Evolutionary conservation across 805 yeast species (phyloP).

Genomic region (Torulaspora franciscae): DNA sequence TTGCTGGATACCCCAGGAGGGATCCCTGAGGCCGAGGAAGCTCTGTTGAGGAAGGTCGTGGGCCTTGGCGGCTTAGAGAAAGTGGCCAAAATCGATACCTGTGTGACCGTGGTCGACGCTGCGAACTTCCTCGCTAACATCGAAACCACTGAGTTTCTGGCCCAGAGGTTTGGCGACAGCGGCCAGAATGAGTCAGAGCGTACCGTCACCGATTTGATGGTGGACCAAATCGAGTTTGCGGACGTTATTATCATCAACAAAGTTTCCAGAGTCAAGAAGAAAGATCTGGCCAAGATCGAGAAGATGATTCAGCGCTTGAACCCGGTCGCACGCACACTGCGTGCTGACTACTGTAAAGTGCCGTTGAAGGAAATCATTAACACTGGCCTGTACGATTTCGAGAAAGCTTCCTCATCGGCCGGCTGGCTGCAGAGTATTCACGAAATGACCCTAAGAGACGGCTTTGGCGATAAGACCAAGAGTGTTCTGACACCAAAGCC

Average conservation of each 20-base stretch:
- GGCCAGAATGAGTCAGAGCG: conserved; percentile 42
- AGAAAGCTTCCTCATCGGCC: conserved; percentile 41
- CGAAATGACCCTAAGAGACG: conserved; percentile 38
- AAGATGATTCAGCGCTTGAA: conserved; percentile 38
- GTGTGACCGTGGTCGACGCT: conserved; percentile 46
- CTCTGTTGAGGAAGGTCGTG: conserved; percentile 24
- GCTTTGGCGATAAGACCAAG: conserved; percentile 24
- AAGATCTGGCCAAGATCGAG: conserved; percentile 29
- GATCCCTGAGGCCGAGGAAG: conserved; percentile 25
- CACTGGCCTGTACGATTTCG: conserved; percentile 40
- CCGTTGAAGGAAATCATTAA: conserved; percentile 36
- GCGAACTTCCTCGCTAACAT: conserved; percentile 40
- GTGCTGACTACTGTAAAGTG: conserved; percentile 38
- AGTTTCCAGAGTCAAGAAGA: conserved; percentile 30
- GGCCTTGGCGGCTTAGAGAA: conserved; percentile 41
- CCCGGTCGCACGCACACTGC: conserved; percentile 40
- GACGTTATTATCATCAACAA: conserved; percentile 44
- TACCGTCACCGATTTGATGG: conserved; percentile 43
- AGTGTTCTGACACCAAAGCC: conserved; percentile 39
- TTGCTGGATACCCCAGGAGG: conserved; percentile 30
- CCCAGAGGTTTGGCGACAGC: conserved; percentile 39
- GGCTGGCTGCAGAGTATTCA: conserved; percentile 44
- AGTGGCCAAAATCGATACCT: conserved; percentile 40
- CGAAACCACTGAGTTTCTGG: conserved; percentile 42
- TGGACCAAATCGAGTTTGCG: conserved; percentile 46